Evolutionary conservation across 805 yeast species (phyloP).

Genomic region (Candida parachauliodes): DNA sequence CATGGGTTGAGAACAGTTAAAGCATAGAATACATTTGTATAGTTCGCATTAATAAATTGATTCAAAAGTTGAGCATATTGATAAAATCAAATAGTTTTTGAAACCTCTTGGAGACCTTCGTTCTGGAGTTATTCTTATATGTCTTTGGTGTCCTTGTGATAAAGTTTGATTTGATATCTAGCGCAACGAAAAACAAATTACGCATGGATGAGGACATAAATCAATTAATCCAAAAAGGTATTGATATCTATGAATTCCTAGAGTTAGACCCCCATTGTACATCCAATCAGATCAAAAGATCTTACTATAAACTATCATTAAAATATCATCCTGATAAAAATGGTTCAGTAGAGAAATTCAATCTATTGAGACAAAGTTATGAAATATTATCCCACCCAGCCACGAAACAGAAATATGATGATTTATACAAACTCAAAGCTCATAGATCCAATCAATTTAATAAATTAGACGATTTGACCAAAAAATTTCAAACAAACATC

Average conservation of each 20-base stretch:
- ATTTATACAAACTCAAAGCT: constrained; percentile 16
- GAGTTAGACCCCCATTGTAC: constrained; percentile 21
- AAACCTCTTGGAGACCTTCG: no score
- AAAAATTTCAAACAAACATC: constrained; percentile 27
- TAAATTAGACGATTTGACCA: constrained; percentile 19
- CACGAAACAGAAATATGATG: constrained; percentile 28
- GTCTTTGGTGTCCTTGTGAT: no score
- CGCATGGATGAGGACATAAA: constrained; percentile 11
- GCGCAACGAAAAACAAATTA: not conserved
- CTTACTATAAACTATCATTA: constrained; percentile 34
- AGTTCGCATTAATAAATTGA: not conserved
- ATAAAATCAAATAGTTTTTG: no score
- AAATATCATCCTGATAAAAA: constrained; percentile 40
- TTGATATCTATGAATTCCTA: constrained; percentile 27
- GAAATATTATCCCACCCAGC: constrained; percentile 26
- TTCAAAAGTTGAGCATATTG: constrained; percentile 1
- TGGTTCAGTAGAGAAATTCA: constrained; percentile 24
- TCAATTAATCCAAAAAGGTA: constrained; percentile 19
- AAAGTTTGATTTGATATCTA: not conserved
- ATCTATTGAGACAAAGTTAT: constrained; percentile 26
- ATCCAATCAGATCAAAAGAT: constrained; percentile 20
- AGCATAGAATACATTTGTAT: constrained; percentile 29
- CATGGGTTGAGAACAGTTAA: constrained; percentile 75
- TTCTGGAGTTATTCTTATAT: no score
- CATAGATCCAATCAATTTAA: constrained; percentile 12